These are phyloP conservation scores for Claviceps pusilla DNA, from an alignment of 2,329 filamentous ascomycete genomes.

Conservation along the genomic window DNA sequence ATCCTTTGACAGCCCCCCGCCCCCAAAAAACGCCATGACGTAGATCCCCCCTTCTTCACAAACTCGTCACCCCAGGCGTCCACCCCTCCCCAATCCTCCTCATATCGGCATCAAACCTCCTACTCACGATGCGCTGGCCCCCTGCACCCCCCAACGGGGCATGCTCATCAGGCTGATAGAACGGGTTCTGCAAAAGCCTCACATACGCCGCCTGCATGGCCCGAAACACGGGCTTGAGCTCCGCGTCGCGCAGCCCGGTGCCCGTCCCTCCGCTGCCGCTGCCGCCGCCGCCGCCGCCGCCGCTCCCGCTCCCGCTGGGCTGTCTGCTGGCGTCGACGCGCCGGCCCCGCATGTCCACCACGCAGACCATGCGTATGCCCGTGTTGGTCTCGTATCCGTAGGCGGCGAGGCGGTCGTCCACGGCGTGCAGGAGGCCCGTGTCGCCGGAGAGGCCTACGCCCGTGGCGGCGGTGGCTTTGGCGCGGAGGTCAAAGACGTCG, in stretches of 20 bases:
- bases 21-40: background rate
- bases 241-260: slow-evolving; percentile 66
- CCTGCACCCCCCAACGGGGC: slow-evolving; percentile 39
- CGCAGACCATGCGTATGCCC: slow-evolving; percentile 74
- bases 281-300: too few species aligned
- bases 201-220: slow-evolving; percentile 91
- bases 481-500: slow-evolving; percentile 81
- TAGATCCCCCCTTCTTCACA: slow-evolving; percentile 27
- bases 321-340: slow-evolving; percentile 24
- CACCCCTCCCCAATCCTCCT: slow-evolving; percentile 73
- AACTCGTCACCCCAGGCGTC: slow-evolving; percentile 53
- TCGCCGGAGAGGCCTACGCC: slow-evolving; percentile 54
- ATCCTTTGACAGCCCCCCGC: background rate
- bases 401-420: slow-evolving; percentile 82
- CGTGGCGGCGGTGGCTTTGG: slow-evolving; percentile 47
- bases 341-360: slow-evolving; percentile 79
- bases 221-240: slow-evolving; percentile 78
- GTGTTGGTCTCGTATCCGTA: slow-evolving; percentile 98
- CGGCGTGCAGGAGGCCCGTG: slow-evolving; percentile 77
- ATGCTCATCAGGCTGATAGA: slow-evolving; percentile 81
- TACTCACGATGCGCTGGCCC: slow-evolving; percentile 63
- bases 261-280: slow-evolving; percentile 19
- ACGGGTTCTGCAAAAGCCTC: slow-evolving; percentile 77
- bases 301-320: slow-evolving; percentile 8
- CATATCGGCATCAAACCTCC: slow-evolving; percentile 67